phyloP scores from a whole-genome alignment of 176 grass and related monocot species.

The Carex myosuroides region DNA sequence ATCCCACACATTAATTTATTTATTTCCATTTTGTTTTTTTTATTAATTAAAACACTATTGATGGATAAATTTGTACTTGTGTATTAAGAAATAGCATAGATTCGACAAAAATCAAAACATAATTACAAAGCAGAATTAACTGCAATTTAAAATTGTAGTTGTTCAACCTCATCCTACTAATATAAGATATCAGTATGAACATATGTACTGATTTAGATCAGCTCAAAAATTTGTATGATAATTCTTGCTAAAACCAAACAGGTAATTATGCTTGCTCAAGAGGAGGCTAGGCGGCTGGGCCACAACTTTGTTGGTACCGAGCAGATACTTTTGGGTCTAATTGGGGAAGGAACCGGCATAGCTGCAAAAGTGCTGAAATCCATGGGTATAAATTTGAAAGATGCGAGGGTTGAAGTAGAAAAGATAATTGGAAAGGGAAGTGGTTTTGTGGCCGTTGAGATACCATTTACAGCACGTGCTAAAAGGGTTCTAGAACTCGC shows the following conservation, averaged over 20 bases:
- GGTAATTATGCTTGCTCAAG: slow-evolving; percentile 92
- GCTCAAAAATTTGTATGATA: neutral
- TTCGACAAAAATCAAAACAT: neutral
- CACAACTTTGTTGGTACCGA: slow-evolving; percentile 94
- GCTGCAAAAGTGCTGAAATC: slow-evolving; percentile 98
- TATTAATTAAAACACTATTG: neutral
- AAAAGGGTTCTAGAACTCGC: slow-evolving; percentile 83
- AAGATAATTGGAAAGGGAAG: slow-evolving; percentile 91
- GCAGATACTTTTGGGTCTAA: slow-evolving; percentile 84
- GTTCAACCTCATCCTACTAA: neutral
- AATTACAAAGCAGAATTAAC: neutral
- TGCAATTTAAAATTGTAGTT: neutral
- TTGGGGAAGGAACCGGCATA: slow-evolving; percentile 87
- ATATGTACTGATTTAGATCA: neutral
- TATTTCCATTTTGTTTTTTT: neutral
- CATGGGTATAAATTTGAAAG: slow-evolving; percentile 98
- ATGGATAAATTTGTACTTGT: neutral
- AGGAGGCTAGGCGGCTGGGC: slow-evolving; percentile 80
- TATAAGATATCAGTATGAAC: neutral
- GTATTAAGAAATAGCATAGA: too few species aligned
- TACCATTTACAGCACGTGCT: slow-evolving; percentile 87
- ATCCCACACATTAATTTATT: neutral
- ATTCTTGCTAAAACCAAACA: neutral
- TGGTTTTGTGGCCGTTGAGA: slow-evolving; percentile 91
- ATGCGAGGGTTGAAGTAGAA: slow-evolving; percentile 90